Evolutionary conservation across 805 yeast genomes (phyloP), one percentile per base, ranked within the genome.

Genomic region (Candida michaelii): DNA sequence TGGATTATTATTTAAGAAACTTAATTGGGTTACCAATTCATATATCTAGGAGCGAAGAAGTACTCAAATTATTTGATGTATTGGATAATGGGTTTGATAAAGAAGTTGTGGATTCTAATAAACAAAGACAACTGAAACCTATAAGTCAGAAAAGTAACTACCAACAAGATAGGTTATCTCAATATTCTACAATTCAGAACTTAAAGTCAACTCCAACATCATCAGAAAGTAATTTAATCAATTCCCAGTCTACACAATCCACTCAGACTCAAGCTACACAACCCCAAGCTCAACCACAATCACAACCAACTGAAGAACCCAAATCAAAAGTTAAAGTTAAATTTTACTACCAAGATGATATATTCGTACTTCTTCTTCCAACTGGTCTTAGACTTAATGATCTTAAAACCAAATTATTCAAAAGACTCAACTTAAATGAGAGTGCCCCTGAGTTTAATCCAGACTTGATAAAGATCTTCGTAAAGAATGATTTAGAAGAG

Each of bases 281-380:
- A 18, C 24, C 38, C 45, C 60, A 55, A 46, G 51, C 29, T 49
- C 11, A 29, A 16, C 23, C 38, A 46, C 60, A 55, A 46, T 51
- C 29, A 49, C n/a, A n/a, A 6, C 8, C 30, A 18, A 14, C 17
- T 2, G 11, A 27, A 12, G 41, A 36, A 15, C 19, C 19, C 2
- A 34, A 37, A 16, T 18, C 54, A 27, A 79, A 78, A 52, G 65
- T 71, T 14, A 86, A 86, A 59, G 77, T 85, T 39, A 86, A 86
- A 59, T 84, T 86, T 54, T 86, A 82, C 58, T 85, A 79, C 55
- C 82, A 81, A 45, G 93, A 85, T 54, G 95, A 86, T 56, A 86
- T 86, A 12, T 86, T 85, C 67, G 93, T 89, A 1, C 69, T 86
- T 31, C 61, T 80, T 46, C 64, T 82, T 29, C 79, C 80, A 24